Evolutionary conservation across 2,329 filamentous ascomycete genomes (phyloP).

Genomic region (Passalora sequoiae): DNA sequence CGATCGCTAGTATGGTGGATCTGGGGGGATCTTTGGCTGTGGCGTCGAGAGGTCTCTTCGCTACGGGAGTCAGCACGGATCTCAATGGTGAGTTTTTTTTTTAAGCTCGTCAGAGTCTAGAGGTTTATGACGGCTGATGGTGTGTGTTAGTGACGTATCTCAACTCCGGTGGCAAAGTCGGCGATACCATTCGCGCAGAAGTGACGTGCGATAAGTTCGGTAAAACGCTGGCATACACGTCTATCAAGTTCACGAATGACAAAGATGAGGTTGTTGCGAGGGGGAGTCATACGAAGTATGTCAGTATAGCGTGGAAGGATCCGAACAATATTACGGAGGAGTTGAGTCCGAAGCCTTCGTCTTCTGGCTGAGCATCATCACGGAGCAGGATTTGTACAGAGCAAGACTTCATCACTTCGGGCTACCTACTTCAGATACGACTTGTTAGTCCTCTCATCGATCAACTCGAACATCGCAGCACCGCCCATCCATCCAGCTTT

Average conservation of each 20-base stretch:
- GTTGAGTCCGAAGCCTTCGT: conserved; percentile 42
- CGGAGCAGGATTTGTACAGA: no score
- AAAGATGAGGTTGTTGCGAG: conserved; percentile 58
- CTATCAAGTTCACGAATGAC: conserved; percentile 55
- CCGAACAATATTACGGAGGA: conserved; percentile 57
- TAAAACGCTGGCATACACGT: conserved; percentile 61
- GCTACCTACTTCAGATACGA: conserved; percentile 17
- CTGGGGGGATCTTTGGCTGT: conserved; percentile 62
- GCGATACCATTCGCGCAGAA: conserved; percentile 49
- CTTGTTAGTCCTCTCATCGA: conserved; percentile 19
- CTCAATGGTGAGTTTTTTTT: conserved; percentile 39
- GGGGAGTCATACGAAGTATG: conserved; percentile 62
- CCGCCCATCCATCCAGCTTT: conserved; percentile 18
- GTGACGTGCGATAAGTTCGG: conserved; percentile 64
- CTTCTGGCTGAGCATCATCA: no score
- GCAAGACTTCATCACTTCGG: no score
- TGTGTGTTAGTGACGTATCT: conserved; percentile 53
- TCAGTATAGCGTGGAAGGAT: conserved; percentile 55
- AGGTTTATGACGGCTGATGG: no score
- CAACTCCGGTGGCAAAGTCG: conserved; percentile 58
- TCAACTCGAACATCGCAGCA: conserved; percentile 18
- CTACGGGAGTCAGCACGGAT: conserved; percentile 63
- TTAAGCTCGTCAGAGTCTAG: not conserved
- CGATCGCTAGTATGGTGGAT: conserved; percentile 69
- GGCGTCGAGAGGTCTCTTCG: conserved; percentile 59